Percentiles rank a stretch among this genome's conserved stretches.
Evolutionary conservation across 2,329 filamentous ascomycete genomes (phyloP).

Genomic region (Ophiostoma perfectum): DNA sequence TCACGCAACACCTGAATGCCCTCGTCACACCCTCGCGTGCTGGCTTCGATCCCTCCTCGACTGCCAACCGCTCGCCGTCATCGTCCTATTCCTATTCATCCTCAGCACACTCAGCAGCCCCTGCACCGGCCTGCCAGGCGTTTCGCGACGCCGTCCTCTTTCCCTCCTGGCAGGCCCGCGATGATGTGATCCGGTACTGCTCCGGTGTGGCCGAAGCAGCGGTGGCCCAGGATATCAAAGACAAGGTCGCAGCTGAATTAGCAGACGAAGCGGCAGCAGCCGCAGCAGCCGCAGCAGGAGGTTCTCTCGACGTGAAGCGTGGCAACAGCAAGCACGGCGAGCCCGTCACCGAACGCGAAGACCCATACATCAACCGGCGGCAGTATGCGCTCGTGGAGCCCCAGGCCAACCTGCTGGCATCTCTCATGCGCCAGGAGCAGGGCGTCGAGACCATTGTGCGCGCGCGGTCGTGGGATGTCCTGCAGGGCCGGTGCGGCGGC

Average conservation of each 20-base stretch:
- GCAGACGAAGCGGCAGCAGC: not conserved
- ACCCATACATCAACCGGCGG: constrained; percentile 79
- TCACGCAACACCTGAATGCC: constrained; percentile 87
- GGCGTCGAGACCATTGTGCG: constrained; percentile 75
- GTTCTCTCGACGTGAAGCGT: not conserved
- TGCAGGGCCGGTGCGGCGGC: constrained; percentile 64
- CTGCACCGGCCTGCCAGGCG: constrained; percentile 55
- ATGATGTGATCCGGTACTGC: constrained; percentile 84
- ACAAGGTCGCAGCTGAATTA: not conserved
- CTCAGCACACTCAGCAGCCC: constrained; percentile 47
- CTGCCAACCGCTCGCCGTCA: constrained; percentile 55
- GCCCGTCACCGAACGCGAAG: constrained; percentile 73
- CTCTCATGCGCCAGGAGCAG: constrained; percentile 66
- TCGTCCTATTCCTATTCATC: constrained; percentile 53
- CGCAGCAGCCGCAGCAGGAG: not conserved
- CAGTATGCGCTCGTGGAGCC: constrained; percentile 76
- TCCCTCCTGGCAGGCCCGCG: constrained; percentile 78
- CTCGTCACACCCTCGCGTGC: constrained; percentile 66
- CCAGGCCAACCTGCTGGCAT: constrained; percentile 72
- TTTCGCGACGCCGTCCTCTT: constrained; percentile 80
- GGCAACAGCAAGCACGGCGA: constrained; percentile 35
- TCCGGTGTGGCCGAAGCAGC: constrained; percentile 60
- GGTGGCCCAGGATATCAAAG: constrained; percentile 58
- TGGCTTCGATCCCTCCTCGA: constrained; percentile 76
- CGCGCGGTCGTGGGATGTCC: constrained; percentile 71